A percentile compares a stretch with the other conserved stretches of the same genome.
Evolutionary conservation across 306 rosid species (phyloP).

Genomic region (Acmispon strigosus): DNA sequence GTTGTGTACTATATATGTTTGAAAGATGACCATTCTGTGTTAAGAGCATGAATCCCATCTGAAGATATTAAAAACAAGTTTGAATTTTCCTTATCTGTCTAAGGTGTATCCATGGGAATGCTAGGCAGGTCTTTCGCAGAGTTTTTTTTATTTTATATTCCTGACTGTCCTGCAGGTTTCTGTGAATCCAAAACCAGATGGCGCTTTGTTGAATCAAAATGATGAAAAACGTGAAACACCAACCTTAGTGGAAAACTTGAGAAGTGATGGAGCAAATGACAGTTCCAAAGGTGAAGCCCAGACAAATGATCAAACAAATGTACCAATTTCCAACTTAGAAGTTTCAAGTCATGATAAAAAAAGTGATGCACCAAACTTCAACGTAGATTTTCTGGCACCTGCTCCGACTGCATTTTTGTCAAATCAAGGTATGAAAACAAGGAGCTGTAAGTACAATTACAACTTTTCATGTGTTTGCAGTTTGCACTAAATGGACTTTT

Average conservation of each 20-base stretch:
- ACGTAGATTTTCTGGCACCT: slow-evolving; percentile 22
- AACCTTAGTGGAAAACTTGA: slow-evolving; percentile 19
- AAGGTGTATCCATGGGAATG: background rate
- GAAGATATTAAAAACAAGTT: background rate
- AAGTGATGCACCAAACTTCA: slow-evolving; percentile 32
- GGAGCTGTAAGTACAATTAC: background rate
- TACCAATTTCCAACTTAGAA: slow-evolving; percentile 26
- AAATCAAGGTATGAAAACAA: slow-evolving; percentile 52
- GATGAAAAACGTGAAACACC: slow-evolving; percentile 26
- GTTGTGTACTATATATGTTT: background rate
- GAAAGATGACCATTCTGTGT: background rate
- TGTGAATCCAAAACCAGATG: slow-evolving; percentile 37
- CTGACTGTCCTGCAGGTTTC: slow-evolving; percentile 41
- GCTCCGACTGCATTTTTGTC: slow-evolving; percentile 29
- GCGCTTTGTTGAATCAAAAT: slow-evolving; percentile 30
- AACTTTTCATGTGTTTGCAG: background rate
- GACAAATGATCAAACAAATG: slow-evolving; percentile 20
- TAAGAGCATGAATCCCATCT: background rate
- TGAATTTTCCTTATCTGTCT: slow-evolving; percentile 3
- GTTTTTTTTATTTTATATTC: slow-evolving; percentile 6
- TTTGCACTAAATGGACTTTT: background rate
- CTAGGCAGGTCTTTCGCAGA: background rate
- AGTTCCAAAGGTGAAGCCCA: slow-evolving; percentile 24
- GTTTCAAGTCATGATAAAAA: slow-evolving; percentile 24
- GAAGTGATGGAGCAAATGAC: slow-evolving; percentile 28